Evolutionary conservation across 2,329 filamentous ascomycete genomes (phyloP).

Genomic region (Rosellinia necatrix): DNA sequence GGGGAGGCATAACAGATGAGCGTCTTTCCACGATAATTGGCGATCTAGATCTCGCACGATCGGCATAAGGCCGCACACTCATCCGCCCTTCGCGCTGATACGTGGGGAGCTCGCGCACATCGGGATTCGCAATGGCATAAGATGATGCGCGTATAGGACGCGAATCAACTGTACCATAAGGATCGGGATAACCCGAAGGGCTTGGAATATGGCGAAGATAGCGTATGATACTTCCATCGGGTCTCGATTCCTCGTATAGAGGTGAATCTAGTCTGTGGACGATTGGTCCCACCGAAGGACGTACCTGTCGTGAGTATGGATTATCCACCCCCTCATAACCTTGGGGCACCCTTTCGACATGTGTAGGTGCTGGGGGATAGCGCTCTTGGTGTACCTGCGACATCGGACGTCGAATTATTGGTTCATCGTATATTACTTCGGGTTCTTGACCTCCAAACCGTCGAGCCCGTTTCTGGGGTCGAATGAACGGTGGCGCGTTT

Average conservation of each 20-base stretch:
- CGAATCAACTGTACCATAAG: constrained; percentile 45
- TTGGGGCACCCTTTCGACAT: constrained; percentile 32
- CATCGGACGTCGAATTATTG: constrained; percentile 48
- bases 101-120: constrained; percentile 47
- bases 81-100: constrained; percentile 54
- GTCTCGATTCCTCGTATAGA: constrained; percentile 40
- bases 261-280: constrained; percentile 35
- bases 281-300: constrained; percentile 38
- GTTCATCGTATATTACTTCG: constrained; percentile 51
- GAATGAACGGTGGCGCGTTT: constrained; percentile 54
- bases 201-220: constrained; percentile 46
- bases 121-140: constrained; percentile 48
- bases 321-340: constrained; percentile 44
- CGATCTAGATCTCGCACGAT: constrained; percentile 55
- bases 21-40: constrained; percentile 50
- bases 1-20: constrained; percentile 54
- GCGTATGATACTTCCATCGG: constrained; percentile 40
- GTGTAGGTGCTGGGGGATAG: constrained; percentile 27
- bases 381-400: constrained; percentile 44
- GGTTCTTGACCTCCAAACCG: constrained; percentile 49
- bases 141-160: constrained; percentile 48
- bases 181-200: constrained; percentile 44
- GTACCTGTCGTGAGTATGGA: constrained; percentile 36
- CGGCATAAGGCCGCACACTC: constrained; percentile 54
- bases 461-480: constrained; percentile 62